Evolutionary conservation across 1,284 basidiomycete species (phyloP).

Genomic region (Ceratobasidium papillatum): DNA sequence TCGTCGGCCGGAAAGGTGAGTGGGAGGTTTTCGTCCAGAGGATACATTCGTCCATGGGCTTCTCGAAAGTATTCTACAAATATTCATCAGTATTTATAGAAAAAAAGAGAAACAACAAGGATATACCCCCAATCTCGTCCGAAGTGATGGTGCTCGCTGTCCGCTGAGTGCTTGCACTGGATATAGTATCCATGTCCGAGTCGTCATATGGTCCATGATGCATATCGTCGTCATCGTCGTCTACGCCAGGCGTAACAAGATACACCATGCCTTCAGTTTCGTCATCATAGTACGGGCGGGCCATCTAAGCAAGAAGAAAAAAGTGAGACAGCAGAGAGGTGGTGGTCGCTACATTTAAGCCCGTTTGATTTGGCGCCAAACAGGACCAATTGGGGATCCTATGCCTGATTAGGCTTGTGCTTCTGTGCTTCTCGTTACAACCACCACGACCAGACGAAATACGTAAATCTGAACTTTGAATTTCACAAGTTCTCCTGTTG

Average conservation of each 20-base stretch:
- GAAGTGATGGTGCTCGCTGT: slow-evolving; percentile 37
- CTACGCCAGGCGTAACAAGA: neutral
- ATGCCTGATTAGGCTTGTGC: neutral
- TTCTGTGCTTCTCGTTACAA: neutral
- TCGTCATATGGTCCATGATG: slow-evolving; percentile 3
- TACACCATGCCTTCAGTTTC: slow-evolving; percentile 28
- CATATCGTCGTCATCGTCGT: slow-evolving; percentile 14
- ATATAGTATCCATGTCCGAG: slow-evolving; percentile 38
- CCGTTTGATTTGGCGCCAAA: neutral
- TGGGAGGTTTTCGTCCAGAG: slow-evolving; percentile 35
- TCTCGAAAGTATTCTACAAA: slow-evolving; percentile 35
- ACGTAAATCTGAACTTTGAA: neutral
- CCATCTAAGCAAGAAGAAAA: slow-evolving; percentile 19
- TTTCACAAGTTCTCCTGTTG: neutral
- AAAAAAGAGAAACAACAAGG: neutral
- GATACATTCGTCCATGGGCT: slow-evolving; percentile 19
- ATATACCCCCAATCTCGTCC: slow-evolving; percentile 29
- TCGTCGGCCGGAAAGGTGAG: slow-evolving; percentile 31
- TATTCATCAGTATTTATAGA: neutral
- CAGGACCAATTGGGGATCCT: neutral
- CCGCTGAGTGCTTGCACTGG: slow-evolving; percentile 16
- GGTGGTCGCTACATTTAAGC: slow-evolving; percentile 23
- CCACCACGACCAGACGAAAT: neutral
- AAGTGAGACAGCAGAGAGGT: neutral
- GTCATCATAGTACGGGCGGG: slow-evolving; percentile 8